Percentiles rank a stretch among this genome's conserved stretches.
Evolutionary conservation across 352 stramenopile species (phyloP).

Genomic region (Detonula confervacea): DNA sequence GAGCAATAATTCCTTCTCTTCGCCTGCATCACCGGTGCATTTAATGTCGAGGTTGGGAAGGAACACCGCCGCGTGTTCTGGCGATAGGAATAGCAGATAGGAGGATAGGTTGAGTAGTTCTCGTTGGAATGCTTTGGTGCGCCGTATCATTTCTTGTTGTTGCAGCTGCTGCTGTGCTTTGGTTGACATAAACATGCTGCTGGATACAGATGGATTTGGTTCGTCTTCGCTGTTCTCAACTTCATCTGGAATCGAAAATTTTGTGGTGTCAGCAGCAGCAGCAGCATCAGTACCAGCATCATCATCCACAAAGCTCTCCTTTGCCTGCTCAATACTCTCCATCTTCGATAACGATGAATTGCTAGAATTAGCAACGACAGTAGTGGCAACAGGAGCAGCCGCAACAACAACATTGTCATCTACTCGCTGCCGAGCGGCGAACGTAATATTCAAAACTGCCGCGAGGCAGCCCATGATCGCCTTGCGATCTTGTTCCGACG

Average conservation of each 20-base stretch:
- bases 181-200: background rate
- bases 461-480: slow-evolving; percentile 9
- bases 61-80: slow-evolving; percentile 1
- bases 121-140: slow-evolving; percentile 6
- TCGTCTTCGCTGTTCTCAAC: too few species aligned
- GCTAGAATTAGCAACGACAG: background rate
- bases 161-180: background rate
- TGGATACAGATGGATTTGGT: too few species aligned
- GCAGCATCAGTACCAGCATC: background rate
- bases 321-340: too few species aligned
- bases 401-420: background rate
- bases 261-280: background rate
- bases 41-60: slow-evolving; percentile 4
- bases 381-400: background rate
- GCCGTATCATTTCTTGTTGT: background rate
- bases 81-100: slow-evolving; percentile 10
- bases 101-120: slow-evolving; percentile 16
- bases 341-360: background rate
- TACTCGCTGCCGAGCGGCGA: background rate
- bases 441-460: slow-evolving; percentile 3
- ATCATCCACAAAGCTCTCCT: background rate
- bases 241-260: too few species aligned
- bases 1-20: slow-evolving; percentile 38
- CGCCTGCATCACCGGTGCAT: background rate
- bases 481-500: slow-evolving; percentile 26